Base-by-base conservation (phyloP, 805 yeast genomes). In the Barnettozyma botsteinii region DNA sequence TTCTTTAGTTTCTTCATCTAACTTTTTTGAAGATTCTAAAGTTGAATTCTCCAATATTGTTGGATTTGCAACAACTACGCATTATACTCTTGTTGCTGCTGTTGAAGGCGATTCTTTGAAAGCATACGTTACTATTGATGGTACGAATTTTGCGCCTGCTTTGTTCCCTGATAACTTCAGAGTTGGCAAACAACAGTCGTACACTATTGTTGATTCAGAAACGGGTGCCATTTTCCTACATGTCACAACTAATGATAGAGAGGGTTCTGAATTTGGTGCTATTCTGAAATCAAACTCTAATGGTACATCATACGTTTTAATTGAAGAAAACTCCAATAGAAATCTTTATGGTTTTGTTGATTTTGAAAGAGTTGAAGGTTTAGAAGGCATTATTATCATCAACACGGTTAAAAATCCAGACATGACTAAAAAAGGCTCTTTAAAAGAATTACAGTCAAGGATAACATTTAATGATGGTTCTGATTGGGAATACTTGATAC, bases 381-480 rank as follows among this genome's bases (percentile, higher is more conserved):
- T 89, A 6, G 97, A 91, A 59, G 98, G 98, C 20, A 79, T 88
- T 4, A 69, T 85, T 2, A 46, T 91, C 7, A 73, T 82, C 20
- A 91, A 91, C 57, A 65, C 72, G 2, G 95, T 91, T 4, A 48
- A 60, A 11, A 84, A 84, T 51, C 59, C 70, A 0, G 64, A 66
- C 0, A 71, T 70, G 5, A 71, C 73, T 4, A 56, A 53, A 3
- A 46, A 51, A 1, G 76, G 75, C 3, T 63, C 67, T 4, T 43
- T 59, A 7, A 89, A 89, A 59, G 61, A 70, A 48, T 57, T 91
- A 42, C 77, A 77, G 56, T 72, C 96, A 0, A 70, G 67, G 56
- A 85, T 91, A 39, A 77, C 97, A 0, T 86, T 80, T 58, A 87
- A 87, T 57, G 98, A 93, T 59, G 98, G 96, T 37, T 83, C 93